phyloP scores from a whole-genome alignment of 768 basidiomycete species.

The Saitozyma podzolica region DNA sequence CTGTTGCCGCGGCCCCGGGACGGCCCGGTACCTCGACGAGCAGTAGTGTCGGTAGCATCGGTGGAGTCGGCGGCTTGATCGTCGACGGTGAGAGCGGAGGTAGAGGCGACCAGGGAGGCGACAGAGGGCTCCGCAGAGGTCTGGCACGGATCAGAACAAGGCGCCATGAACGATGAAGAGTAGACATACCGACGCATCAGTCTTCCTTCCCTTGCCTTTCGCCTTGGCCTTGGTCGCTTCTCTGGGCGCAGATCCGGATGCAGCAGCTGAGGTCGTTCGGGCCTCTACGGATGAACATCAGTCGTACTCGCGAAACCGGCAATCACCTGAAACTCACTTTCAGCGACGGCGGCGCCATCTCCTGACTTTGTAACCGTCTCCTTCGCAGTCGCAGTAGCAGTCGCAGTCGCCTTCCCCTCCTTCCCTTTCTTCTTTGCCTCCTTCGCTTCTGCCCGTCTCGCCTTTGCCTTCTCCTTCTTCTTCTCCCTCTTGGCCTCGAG shows the following conservation, averaged over 20 bases:
- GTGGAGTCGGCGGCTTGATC: background rate
- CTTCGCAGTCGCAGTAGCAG: background rate
- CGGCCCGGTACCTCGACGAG: background rate
- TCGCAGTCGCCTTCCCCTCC: background rate
- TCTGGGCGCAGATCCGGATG: background rate
- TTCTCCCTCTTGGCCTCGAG: conserved; percentile 24
- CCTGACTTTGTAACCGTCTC: no score
- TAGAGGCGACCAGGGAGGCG: conserved; percentile 16
- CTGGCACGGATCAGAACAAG: background rate
- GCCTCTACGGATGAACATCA: no score
- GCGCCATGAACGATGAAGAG: no score
- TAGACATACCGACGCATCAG: background rate
- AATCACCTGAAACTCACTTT: no score
- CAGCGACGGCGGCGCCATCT: no score
- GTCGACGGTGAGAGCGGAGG: conserved; percentile 17
- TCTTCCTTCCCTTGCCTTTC: background rate
- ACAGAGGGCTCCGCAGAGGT: background rate
- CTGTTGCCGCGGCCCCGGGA: conserved; percentile 56
- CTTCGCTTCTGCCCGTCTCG: conserved; percentile 14
- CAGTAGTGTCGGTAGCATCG: background rate
- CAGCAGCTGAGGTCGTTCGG: no score
- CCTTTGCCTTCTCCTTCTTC: conserved; percentile 32
- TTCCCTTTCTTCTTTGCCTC: conserved; percentile 5
- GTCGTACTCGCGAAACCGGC: no score
- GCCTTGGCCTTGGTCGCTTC: conserved; percentile 2